Evolutionary conservation across 306 rosid species (phyloP), one percentile per base, ranked within the genome.

Genomic region (Heteromeles arbutifolia): DNA sequence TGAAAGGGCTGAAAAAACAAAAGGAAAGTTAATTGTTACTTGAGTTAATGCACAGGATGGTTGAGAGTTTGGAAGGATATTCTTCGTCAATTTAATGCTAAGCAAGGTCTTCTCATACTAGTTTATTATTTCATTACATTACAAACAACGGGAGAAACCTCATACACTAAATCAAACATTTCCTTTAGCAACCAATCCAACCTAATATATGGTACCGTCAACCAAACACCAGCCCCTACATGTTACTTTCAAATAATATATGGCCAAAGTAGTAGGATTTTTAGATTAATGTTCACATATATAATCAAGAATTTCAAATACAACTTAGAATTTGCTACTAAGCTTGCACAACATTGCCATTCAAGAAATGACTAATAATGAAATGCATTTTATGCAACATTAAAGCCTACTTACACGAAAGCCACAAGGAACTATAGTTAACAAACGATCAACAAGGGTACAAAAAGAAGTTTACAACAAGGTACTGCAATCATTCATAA

Each of bases 1-100:
- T 83, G 86, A 95, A 90, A 61, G 98, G 98, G 80, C 98, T 95
- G 87, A 70, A 85, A 79, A 72, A 62, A 28, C 22, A 52, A 8
- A 28, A 52, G 12, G 68, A 29, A 72, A 11, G n/a, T 21, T 56
- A 65, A 31, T 43, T n/a, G 45, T 34, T 72, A 80, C 11, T 26
- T 74, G 18, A 74, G 29, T 44, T 73, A 43, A 43, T 21, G 59
- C 21, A 41, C 39, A 57, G 8, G 41, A 50, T 61, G 48, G 29
- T 11, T 74, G 22, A 61, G 44, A 50, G 21, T 50, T 50, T 17
- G 18, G 19, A 50, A 50, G 44, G 44, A 41, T 41, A 41, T 41
- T 41, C 44, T 41, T 39, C 12, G 44, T 41, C 44, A 41, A 41
- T 9, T 41, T 41, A 41, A 41, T 9, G 44, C 12, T 41, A 41